Percentiles rank a stretch among this genome's conserved stretches.
Evolutionary conservation across 768 basidiomycete genomes (phyloP).

Genomic region (Pisolithus sp.): DNA sequence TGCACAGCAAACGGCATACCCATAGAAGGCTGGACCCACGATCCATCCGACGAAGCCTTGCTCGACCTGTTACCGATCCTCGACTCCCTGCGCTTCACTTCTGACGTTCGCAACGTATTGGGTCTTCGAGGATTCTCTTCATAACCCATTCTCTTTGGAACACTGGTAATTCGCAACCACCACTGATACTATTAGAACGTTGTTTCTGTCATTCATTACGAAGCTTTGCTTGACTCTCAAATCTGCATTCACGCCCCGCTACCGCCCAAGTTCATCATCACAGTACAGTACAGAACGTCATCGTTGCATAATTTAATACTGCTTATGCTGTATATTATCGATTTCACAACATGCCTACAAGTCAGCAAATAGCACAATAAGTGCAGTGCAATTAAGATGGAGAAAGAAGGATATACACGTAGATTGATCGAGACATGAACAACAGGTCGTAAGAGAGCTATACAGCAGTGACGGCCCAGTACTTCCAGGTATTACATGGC

Average conservation of each 20-base stretch:
- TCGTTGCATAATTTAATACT: conserved; percentile 32
- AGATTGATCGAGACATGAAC: conserved; percentile 22
- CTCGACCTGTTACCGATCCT: conserved; percentile 93
- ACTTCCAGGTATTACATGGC: conserved; percentile 54
- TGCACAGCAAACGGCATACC: conserved; percentile 90
- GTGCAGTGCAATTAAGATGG: conserved; percentile 24
- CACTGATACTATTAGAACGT: not conserved
- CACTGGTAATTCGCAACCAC: not conserved
- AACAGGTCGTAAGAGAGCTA: not conserved
- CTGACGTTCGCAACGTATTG: conserved; percentile 88
- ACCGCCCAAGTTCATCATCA: conserved; percentile 7
- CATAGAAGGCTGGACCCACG: conserved; percentile 98
- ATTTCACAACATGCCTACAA: conserved; percentile 17
- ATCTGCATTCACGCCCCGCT: conserved; percentile 11
- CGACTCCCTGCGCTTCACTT: conserved; percentile 92
- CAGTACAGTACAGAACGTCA: conserved; percentile 21
- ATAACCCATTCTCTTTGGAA: conserved; percentile 8
- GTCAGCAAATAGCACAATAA: conserved; percentile 14
- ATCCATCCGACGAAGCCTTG: conserved; percentile 93
- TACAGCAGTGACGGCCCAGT: not conserved
- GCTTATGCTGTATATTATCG: conserved; percentile 32
- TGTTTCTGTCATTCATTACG: not conserved
- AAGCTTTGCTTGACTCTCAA: not conserved
- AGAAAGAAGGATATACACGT: conserved; percentile 27
- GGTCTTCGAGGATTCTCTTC: conserved; percentile 59